Evolutionary conservation across 2,329 filamentous ascomycete genomes (phyloP), one percentile per base, ranked within the genome.

Genomic region (Hymenoscyphus fraxineus): DNA sequence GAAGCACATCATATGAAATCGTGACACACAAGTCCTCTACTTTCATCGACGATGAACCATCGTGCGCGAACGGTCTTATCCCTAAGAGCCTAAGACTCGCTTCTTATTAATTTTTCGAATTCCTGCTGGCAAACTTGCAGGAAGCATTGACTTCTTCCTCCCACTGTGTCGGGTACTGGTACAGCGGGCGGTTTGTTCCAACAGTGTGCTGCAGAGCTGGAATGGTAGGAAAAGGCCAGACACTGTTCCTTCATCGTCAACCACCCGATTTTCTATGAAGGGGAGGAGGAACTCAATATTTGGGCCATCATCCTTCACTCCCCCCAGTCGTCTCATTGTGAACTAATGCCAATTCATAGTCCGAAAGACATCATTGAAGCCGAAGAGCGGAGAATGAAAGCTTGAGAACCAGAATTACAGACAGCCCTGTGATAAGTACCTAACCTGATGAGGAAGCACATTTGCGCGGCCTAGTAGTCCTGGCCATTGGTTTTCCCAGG

Each of bases 121-220:
- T 27, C 27, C 27, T 27, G 27, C 27, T 27, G 27, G 27, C 27
- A 27, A 19, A 19, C 41, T 16, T 19, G 15, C n/a, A 47, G 41
- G 10, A 51, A n/a, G 44, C n/a, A 16, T 51, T 51, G 44, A 19
- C 12, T 19, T 22, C 44, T 3, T 19, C 44, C n/a, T 51, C 10
- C n/a, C n/a, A 22, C 22, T 19, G 44, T 47, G 41, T 47, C 41
- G 16, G 41, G 16, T 47, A 27, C 27, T 27, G 27, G 27, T 27
- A 27, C 27, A 27, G 27, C 27, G 27, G 27, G 27, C 27, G 41
- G 41, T 51, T 6, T 19, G 44, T 13, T 19, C 44, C n/a, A 22
- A 51, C 44, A 51, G 44, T 51, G 44, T n/a, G 44, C n/a, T 51
- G 44, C 44, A 51, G n/a, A n/a, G n/a, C 44, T 51, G 41, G 27